Evolutionary conservation across 148 eudicot genomes (phyloP).

Genomic region (Rhododendron griersonianum): DNA sequence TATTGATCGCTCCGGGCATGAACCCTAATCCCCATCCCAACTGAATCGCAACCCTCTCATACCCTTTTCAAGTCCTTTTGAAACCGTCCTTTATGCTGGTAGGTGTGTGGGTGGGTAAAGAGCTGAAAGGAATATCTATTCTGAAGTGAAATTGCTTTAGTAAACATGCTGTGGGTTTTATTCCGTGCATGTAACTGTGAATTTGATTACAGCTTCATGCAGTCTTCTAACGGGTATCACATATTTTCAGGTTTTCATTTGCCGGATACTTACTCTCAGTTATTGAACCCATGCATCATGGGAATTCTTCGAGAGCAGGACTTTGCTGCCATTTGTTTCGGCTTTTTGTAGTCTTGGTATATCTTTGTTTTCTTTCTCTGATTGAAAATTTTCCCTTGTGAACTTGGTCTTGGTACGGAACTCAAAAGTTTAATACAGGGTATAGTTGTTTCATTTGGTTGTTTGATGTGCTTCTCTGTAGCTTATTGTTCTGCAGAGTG

Average conservation of each 20-base stretch:
- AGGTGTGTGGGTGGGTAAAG: not conserved
- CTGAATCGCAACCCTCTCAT: not conserved
- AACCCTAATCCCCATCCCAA: not conserved
- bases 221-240: not conserved
- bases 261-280: not conserved
- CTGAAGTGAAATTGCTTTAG: not conserved
- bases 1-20: not conserved
- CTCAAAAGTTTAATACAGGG: not conserved
- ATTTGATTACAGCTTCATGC: not conserved
- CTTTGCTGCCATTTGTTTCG: not conserved
- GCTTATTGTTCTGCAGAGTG: not conserved
- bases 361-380: not conserved
- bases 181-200: not conserved
- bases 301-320: not conserved
- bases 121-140: not conserved
- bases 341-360: not conserved
- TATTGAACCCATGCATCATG: not conserved
- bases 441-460: not conserved
- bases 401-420: not conserved
- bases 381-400: not conserved
- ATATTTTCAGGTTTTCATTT: not conserved
- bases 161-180: not conserved
- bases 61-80: not conserved
- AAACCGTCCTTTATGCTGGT: not conserved
- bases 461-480: not conserved